Percentiles rank a stretch among this genome's conserved stretches.
phyloP scores from a whole-genome alignment of 2,329 filamentous ascomycete genomes.

The Neoarthrinium moseri region DNA sequence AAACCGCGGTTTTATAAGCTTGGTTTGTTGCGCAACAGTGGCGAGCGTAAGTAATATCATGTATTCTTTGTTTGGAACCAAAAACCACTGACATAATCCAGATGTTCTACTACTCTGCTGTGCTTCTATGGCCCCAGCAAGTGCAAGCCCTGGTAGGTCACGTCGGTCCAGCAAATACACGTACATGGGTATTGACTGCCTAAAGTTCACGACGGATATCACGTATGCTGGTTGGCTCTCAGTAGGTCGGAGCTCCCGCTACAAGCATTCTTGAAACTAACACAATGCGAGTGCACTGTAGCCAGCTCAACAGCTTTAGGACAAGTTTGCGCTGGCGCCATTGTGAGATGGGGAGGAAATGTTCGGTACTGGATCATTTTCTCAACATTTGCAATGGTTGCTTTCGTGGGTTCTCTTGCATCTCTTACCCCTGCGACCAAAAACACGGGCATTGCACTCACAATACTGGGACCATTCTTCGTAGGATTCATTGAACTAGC shows the following conservation, averaged over 20 bases:
- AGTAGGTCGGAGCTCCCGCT: slow-evolving; percentile 9
- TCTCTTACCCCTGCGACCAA: slow-evolving; percentile 30
- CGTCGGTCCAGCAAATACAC: no score
- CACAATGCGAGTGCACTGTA: slow-evolving; percentile 25
- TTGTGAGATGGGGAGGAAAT: slow-evolving; percentile 33
- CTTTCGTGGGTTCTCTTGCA: slow-evolving; percentile 31
- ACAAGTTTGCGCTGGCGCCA: slow-evolving; percentile 29
- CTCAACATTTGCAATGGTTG: slow-evolving; percentile 35
- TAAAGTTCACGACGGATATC: slow-evolving; percentile 33
- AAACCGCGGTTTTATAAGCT: slow-evolving; percentile 34
- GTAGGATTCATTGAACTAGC: slow-evolving; percentile 35
- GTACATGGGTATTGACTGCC: no score
- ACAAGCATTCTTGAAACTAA: not conserved
- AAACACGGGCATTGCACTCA: slow-evolving; percentile 30
- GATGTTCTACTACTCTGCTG: slow-evolving; percentile 32
- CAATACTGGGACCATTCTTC: slow-evolving; percentile 34
- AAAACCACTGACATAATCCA: slow-evolving; percentile 9
- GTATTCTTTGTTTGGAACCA: no score
- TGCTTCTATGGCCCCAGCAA: slow-evolving; percentile 35
- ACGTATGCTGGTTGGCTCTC: slow-evolving; percentile 35
- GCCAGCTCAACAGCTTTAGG: slow-evolving; percentile 32
- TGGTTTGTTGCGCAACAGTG: slow-evolving; percentile 33
- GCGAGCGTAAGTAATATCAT: slow-evolving; percentile 23
- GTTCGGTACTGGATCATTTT: slow-evolving; percentile 35
- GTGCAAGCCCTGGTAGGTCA: slow-evolving; percentile 29